phyloP scores from a whole-genome alignment of 2,329 filamentous ascomycete species.

The Aureobasidium zeae region DNA sequence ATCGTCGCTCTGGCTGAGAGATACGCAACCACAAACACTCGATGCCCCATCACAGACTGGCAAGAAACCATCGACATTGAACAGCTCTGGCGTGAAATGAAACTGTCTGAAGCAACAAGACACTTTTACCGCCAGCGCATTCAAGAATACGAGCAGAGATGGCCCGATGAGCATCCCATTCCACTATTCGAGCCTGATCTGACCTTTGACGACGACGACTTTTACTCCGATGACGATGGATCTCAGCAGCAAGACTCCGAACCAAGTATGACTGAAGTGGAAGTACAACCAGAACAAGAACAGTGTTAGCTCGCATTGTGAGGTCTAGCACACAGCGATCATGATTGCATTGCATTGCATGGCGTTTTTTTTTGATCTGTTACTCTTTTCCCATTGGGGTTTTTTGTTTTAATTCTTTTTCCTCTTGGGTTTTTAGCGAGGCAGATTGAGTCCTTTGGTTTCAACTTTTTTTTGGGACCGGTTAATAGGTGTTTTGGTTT shows the following conservation, averaged over 20 bases:
- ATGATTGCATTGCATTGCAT: neutral
- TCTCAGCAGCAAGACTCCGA: neutral
- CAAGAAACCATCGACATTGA: conserved; percentile 17
- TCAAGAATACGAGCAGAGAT: conserved; percentile 2
- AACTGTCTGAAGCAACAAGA: conserved; percentile 15
- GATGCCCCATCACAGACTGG: conserved; percentile 17
- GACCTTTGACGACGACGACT: conserved; percentile 1
- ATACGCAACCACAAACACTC: conserved; percentile 11
- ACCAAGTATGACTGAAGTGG: conserved; percentile 1
- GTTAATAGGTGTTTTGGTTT: no score
- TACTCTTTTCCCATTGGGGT: conserved; percentile 7
- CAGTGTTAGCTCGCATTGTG: conserved; percentile 1
- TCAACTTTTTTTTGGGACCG: no score
- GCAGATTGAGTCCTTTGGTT: neutral
- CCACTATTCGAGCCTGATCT: conserved; percentile 7
- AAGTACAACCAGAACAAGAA: conserved; percentile 1
- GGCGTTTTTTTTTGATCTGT: conserved; percentile 1
- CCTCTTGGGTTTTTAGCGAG: conserved; percentile 5
- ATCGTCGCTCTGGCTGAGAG: conserved; percentile 18
- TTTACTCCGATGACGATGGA: conserved; percentile 4
- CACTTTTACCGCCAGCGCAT: conserved; percentile 16
- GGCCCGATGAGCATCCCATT: conserved; percentile 1
- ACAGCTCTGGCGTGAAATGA: conserved; percentile 21
- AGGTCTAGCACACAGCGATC: neutral
- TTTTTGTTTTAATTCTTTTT: neutral